These are phyloP conservation scores for Serendipita sp. DNA, from an alignment of 768 basidiomycete species.

Conservation along the genomic window DNA sequence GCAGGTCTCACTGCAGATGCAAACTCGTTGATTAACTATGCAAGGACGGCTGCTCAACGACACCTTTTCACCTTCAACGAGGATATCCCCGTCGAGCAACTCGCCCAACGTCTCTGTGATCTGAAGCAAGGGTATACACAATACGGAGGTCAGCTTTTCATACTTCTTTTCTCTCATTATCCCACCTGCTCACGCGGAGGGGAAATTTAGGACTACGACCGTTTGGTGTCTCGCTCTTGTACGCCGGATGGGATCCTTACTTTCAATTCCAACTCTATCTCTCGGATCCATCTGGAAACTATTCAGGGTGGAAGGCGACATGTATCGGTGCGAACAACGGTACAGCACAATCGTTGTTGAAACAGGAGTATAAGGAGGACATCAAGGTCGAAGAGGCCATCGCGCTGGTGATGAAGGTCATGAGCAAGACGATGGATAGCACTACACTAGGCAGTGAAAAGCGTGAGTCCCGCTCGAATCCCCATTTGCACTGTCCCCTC, in stretches of 20 bases:
- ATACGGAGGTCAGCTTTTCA: constrained; percentile 79
- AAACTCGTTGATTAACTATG: constrained; percentile 91
- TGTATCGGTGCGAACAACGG: constrained; percentile 98
- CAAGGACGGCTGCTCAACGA: constrained; percentile 75
- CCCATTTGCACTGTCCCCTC: background rate
- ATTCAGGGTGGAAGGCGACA: constrained; percentile 95
- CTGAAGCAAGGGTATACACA: constrained; percentile 99
- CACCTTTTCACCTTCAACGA: constrained; percentile 87
- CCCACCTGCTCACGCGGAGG: too few relatives aligned
- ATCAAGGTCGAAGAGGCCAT: constrained; percentile 83
- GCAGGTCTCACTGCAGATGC: constrained; percentile 95
- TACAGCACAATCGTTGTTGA: constrained; percentile 84
- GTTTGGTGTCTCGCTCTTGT: constrained; percentile 92
- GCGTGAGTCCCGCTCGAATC: constrained; percentile 48
- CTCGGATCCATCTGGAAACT: constrained; percentile 96
- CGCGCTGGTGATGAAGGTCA: constrained; percentile 77
- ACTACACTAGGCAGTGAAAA: constrained; percentile 95
- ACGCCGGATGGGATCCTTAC: constrained; percentile 92
- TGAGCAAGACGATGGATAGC: constrained; percentile 99
- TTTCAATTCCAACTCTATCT: constrained; percentile 96
- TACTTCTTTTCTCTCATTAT: constrained; percentile 7
- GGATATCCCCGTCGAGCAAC: constrained; percentile 93
- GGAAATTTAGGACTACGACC: constrained; percentile 97
- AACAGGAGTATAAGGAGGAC: constrained; percentile 98
- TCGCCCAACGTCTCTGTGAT: constrained; percentile 87